Evolutionary conservation across 345 rosid species (phyloP).

Genomic region (Eucalyptus globulus): DNA sequence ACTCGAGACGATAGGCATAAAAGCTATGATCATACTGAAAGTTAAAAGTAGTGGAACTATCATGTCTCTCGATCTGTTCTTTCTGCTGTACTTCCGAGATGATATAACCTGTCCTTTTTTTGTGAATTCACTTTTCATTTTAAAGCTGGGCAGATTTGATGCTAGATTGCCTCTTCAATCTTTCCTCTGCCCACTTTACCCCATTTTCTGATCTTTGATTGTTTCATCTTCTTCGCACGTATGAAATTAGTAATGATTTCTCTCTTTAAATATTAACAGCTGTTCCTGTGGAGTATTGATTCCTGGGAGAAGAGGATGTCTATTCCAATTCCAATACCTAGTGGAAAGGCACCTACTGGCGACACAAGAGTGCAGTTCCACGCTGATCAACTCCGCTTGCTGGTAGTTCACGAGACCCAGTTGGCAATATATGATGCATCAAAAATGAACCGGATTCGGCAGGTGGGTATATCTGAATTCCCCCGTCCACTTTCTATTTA

Average conservation of each 20-base stretch:
- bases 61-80: not conserved
- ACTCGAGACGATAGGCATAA: not conserved
- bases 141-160: not conserved
- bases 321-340: conserved; percentile 41
- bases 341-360: conserved; percentile 53
- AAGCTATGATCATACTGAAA: not conserved
- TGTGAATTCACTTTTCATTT: not conserved
- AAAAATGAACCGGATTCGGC: conserved; percentile 68
- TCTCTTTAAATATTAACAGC: conserved; percentile 13
- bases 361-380: conserved; percentile 81
- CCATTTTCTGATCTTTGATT: not conserved
- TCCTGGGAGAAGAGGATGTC: conserved; percentile 87
- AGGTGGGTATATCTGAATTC: conserved; percentile 15
- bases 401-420: conserved; percentile 81
- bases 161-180: not conserved
- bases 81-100: not conserved
- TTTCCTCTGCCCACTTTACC: not conserved
- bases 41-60: not conserved
- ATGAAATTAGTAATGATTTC: not conserved
- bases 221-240: not conserved
- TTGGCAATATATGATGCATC: conserved; percentile 70
- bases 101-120: not conserved
- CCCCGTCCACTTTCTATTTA: not conserved
- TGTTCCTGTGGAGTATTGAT: conserved; percentile 76
- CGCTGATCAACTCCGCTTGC: conserved; percentile 54